Evolutionary conservation across 129 eudicot genomes (phyloP).

Genomic region (Lactuca saligna): DNA sequence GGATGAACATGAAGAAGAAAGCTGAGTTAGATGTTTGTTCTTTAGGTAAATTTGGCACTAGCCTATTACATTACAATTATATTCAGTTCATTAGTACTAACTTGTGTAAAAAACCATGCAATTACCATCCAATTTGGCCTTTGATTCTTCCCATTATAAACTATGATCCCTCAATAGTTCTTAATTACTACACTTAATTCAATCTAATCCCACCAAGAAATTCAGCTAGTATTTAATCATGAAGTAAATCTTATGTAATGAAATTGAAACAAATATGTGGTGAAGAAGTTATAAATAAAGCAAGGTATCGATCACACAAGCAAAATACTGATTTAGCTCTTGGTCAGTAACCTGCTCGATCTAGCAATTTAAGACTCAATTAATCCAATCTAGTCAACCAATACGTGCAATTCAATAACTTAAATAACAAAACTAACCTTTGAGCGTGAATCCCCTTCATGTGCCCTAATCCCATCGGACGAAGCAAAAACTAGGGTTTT

Average conservation of each 20-base stretch:
- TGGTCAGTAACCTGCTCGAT: neutral
- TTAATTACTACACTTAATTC: neutral
- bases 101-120: no score
- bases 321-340: neutral
- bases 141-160: neutral
- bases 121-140: neutral
- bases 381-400: slow-evolving; percentile 2
- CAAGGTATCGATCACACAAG: neutral
- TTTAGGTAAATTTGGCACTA: no score
- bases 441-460: slow-evolving; percentile 46
- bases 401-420: neutral
- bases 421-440: slow-evolving; percentile 45
- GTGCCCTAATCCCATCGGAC: slow-evolving; percentile 37
- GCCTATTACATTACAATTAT: no score
- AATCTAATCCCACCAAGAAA: neutral
- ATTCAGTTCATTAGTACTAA: no score
- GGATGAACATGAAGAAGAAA: no score
- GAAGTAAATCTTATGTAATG: neutral
- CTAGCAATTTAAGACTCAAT: neutral
- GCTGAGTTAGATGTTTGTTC: no score
- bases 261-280: neutral
- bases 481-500: slow-evolving; percentile 50
- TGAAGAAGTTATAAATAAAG: neutral
- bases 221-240: neutral
- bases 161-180: slow-evolving; percentile 1